Evolutionary conservation across 352 stramenopile species (phyloP).

Genomic region (Globisporangium megalacanthum): DNA sequence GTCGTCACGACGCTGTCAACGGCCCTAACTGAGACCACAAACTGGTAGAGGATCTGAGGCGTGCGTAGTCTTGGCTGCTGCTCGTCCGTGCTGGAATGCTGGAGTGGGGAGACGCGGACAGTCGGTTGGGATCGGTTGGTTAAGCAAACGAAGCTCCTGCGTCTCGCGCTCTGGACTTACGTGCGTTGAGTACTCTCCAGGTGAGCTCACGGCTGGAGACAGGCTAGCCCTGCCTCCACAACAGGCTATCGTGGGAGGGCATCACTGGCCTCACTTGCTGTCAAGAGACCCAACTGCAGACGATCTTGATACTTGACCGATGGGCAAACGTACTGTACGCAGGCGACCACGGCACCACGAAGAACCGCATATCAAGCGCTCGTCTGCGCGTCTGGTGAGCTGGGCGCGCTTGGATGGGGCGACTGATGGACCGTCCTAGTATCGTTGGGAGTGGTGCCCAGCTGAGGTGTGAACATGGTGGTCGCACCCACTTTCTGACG

Average conservation of each 20-base stretch:
- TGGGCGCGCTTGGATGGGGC: not conserved
- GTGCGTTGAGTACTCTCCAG: not conserved
- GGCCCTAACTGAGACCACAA: not conserved
- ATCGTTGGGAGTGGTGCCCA: too few relatives aligned
- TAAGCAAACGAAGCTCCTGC: not conserved
- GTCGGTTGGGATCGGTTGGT: too few relatives aligned
- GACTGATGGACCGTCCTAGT: too few relatives aligned
- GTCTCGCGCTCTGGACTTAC: not conserved
- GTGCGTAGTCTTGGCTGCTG: too few relatives aligned
- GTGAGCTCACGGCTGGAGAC: too few relatives aligned
- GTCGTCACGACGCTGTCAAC: not conserved
- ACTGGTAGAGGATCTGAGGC: too few relatives aligned
- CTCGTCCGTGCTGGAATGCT: not conserved
- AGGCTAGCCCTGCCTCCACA: not conserved
- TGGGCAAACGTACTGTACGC: not conserved
- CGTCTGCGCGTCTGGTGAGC: not conserved
- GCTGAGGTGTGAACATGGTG: too few relatives aligned
- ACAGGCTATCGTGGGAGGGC: too few relatives aligned
- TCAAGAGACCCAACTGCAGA: too few relatives aligned
- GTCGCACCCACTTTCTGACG: too few relatives aligned
- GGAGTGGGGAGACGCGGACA: too few relatives aligned
- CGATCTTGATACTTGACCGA: not conserved
- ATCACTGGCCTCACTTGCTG: too few relatives aligned
- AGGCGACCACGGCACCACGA: not conserved
- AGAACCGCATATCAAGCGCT: not conserved